Base-by-base conservation (phyloP, 176 grass and related monocot species). In the Guadua angustifolia region DNA sequence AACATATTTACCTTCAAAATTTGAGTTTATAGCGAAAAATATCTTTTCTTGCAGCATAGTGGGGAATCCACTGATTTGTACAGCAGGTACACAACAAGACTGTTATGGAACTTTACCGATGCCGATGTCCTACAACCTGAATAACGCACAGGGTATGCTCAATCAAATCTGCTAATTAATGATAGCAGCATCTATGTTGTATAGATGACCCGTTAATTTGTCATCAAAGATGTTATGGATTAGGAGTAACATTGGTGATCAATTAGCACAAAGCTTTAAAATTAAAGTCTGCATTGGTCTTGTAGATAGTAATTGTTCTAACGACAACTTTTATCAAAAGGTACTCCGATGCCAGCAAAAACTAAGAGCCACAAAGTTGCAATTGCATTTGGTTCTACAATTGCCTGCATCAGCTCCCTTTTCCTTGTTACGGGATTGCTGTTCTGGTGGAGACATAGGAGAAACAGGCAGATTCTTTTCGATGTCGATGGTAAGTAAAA, bases 61-160 rank as follows among this genome's bases (percentile, higher is more conserved):
- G 61, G 95, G 95, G 25, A 97, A 97, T 89, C 92, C 95, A 71
- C 86, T 97, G 71, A 97, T 97, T 45, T 97, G 95, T 63, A 39
- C 66, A 53, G 75, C 86, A 52, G 85, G 58, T 46, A 92, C 33
- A 3, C 82, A 92, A 66, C 78, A 93, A 82, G 88, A 86, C 83
- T 97, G 95, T 82, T 91, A 89, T 51, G 84, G 87, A 81, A 85
- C 86, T 78, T 73, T 93, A 81, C 95, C 90, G 0, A 89, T 97
- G 92, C 88, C 90, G 2, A 83, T 92, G 82, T 94, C 92, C 59
- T 97, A 91, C 71, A 60, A 75, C 79, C 84, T 86, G 49, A 97
- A 87, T 68, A 89, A 82, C 72, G 88, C 92, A 67, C 88, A 93
- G 68, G 90, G 95, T 97, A 91, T 78, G 88, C 80, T 70, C 32